Evolutionary conservation across 192 early-diverging fungal genomes (phyloP), one percentile per base, ranked within the genome.

Genomic region (Backusella tarrabulga): DNA sequence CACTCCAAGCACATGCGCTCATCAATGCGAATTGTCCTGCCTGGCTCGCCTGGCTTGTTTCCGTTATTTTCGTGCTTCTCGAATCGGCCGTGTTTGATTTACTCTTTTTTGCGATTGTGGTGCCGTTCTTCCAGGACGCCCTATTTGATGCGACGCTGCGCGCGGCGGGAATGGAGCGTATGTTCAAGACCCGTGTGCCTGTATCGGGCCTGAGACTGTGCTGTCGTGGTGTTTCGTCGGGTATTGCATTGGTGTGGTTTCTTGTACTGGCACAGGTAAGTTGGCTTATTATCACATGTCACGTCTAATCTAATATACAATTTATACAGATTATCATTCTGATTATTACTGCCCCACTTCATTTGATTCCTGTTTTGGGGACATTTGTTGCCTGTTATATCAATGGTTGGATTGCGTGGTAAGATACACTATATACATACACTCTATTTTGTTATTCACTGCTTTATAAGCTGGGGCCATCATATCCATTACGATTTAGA

Each of bases 41-140:
- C 0, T 89, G 90, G 80, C 81, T 91, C 2, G 87, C 89, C 32
- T 92, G 91, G 91, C 78, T 87, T 0, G 82, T 90, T 0, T 81
- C 83, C 19, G 80, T 91, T 23, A 88, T 92, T 34, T 86, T 91
- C 75, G 86, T 88, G 6, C 34, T 92, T 19, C 66, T 92, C 2
- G 90, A 92, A 66, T 83, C 84, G 0, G 84, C 73, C 8, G 71
- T 90, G 2, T 54, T 89, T 50, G 80, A 82, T 40, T 50, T 92
- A 34, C 75, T 91, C n/a, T 85, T 91, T 76, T 89, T 88, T 72
- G 81, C 86, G 1, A 88, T 92, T 29, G 71, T 84, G 42, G 63
- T 90, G 12, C 90, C 91, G 23, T 80, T 89, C 8, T 88, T 86
- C 66, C 83, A 88, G 74, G 91, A 92, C 70, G 80, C 81, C 19